Conservation (phyloP, 768 basidiomycete species). For the Tulasnella sp. region DNA sequence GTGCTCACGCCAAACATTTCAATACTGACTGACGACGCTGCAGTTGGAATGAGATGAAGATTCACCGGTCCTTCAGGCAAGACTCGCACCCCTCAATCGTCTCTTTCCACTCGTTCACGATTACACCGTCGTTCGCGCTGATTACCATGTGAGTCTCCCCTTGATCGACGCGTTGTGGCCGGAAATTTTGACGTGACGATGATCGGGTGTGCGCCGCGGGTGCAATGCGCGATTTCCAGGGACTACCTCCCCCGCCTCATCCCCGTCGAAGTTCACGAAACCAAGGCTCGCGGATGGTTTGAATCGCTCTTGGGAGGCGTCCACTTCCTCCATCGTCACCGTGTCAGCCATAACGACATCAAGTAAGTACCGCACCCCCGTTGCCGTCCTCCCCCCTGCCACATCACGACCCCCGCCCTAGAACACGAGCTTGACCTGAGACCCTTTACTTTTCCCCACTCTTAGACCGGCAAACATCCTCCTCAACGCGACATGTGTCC, state of each 20-base stretch:
- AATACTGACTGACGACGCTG: constrained; percentile 4
- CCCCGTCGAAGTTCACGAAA: constrained; percentile 82
- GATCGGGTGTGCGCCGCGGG: no score
- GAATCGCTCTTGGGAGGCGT: constrained; percentile 74
- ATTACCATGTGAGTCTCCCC: constrained; percentile 72
- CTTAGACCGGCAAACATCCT: constrained; percentile 89
- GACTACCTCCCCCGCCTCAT: constrained; percentile 79
- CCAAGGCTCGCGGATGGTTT: constrained; percentile 77
- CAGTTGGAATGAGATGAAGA: constrained; percentile 99
- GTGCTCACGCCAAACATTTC: constrained; percentile 12
- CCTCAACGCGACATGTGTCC: constrained; percentile 68
- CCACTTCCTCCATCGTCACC: constrained; percentile 76
- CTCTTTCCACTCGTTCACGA: constrained; percentile 89
- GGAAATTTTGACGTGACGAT: constrained; percentile 5
- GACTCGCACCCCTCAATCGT: constrained; percentile 91
- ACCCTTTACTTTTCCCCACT: not conserved
- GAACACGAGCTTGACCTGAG: not conserved
- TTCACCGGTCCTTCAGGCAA: constrained; percentile 75
- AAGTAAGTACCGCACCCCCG: constrained; percentile 54
- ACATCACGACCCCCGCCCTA: constrained; percentile 10
- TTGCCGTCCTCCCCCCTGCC: constrained; percentile 3
- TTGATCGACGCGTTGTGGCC: constrained; percentile 5
- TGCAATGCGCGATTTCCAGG: constrained; percentile 47
- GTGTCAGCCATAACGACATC: constrained; percentile 91
- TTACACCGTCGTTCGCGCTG: constrained; percentile 84